phyloP scores from a whole-genome alignment of 2,329 filamentous ascomycete species.

The Arthrinium phaeospermum region DNA sequence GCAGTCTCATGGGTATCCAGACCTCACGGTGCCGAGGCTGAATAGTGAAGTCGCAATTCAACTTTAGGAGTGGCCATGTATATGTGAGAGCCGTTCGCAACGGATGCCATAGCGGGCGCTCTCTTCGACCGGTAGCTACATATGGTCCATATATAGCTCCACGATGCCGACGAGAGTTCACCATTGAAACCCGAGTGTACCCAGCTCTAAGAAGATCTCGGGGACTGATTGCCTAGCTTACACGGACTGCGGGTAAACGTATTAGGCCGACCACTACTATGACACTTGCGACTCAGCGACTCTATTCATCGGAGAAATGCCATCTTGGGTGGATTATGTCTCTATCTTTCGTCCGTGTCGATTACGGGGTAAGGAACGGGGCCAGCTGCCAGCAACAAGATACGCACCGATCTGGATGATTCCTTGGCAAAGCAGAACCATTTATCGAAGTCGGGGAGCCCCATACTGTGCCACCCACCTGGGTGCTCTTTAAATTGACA shows the following conservation, averaged over 20 bases:
- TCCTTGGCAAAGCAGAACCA: not conserved
- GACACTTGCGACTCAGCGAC: not conserved
- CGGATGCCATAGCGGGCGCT: too few species aligned
- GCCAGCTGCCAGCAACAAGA: not conserved
- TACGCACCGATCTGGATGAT: not conserved
- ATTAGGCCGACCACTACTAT: not conserved
- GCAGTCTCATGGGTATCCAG: not conserved
- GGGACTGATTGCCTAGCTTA: not conserved
- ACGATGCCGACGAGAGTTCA: too few species aligned
- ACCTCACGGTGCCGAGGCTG: not conserved
- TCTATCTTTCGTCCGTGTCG: not conserved
- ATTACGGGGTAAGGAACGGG: not conserved
- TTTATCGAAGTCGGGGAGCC: not conserved
- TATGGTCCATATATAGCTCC: too few species aligned
- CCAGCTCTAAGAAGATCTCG: too few species aligned
- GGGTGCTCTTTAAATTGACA: not conserved
- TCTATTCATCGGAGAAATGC: not conserved
- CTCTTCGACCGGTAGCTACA: too few species aligned
- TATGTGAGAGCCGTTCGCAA: too few species aligned
- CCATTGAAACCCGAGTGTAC: too few species aligned
- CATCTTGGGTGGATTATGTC: not conserved
- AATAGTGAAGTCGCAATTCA: not conserved
- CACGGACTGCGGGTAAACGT: not conserved
- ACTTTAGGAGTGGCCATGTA: not conserved
- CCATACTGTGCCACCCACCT: not conserved